Evolutionary conservation across 2,329 filamentous ascomycete genomes (phyloP), one percentile per base, ranked within the genome.

Genomic region (Trichoderma semiorbis): DNA sequence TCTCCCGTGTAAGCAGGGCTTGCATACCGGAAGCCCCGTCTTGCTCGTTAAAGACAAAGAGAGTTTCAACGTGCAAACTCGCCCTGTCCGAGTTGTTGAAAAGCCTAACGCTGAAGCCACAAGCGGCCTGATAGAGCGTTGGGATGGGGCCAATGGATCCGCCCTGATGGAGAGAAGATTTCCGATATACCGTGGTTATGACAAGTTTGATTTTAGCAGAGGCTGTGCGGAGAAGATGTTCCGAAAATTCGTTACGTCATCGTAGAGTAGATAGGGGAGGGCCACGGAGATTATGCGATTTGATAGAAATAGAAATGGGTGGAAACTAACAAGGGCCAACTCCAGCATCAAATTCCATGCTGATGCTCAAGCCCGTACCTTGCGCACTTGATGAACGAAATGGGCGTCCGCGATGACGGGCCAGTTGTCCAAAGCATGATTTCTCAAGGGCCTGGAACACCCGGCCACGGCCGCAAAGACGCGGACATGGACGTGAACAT

Each of bases 1-100:
- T 69, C 67, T 69, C 67, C 67, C 67, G 66, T 50, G 66, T 60
- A 61, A 69, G 66, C 55, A 69, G 55, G 67, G 39, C 57, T 50
- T 62, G 39, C 67, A 28, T 50, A 58, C 64, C 64, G 64, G 64
- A 58, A 43, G 64, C 64, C 64, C 64, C 64, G 53, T 67, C 28
- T 26, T n/a, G 32, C 64, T 67, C 32, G 63, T 47, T 39, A 16
- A 7, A n/a, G 16, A 18, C 16, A 32, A 58, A 32, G 30, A 32
- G 57, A 60, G 47, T 53, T 53, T 53, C 47, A 53, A 24, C 47
- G 7, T 14, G 11, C 21, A 24, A 53, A 53, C 6, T 53, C 47
- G 47, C 47, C 47, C 21, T 28, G 43, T 21, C 18, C 24, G 28
- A 14, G 26, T 30, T n/a, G 26, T 18, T 32, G 11, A 50, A 47